Conservation (phyloP, 495 filamentous ascomycete genomes). For the Neurospora intermedia region DNA sequence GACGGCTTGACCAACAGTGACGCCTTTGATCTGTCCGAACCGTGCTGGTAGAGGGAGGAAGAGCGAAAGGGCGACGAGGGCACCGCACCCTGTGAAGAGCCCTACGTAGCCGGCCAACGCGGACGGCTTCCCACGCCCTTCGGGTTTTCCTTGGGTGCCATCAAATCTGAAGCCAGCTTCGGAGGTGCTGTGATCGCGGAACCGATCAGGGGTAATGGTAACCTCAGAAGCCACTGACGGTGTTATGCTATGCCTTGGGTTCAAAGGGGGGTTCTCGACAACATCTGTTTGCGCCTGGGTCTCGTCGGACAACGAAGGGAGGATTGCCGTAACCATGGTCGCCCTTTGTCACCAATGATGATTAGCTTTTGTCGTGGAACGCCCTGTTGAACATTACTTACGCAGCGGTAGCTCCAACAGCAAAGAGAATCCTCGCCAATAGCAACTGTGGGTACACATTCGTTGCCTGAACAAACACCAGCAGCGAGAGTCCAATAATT, state of each 20-base stretch:
- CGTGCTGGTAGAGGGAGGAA: slow-evolving; percentile 81
- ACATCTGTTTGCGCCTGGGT: slow-evolving; percentile 8
- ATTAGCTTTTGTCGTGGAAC: background rate
- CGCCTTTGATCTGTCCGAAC: slow-evolving; percentile 54
- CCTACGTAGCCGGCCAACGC: slow-evolving; percentile 83
- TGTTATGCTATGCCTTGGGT: slow-evolving; percentile 29
- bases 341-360: slow-evolving; percentile 29
- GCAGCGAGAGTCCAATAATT: slow-evolving; percentile 64
- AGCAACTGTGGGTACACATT: slow-evolving; percentile 88
- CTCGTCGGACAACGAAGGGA: slow-evolving; percentile 69
- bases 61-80: slow-evolving; percentile 64
- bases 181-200: slow-evolving; percentile 17
- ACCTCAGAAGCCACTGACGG: slow-evolving; percentile 50
- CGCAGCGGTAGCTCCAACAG: slow-evolving; percentile 78
- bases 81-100: slow-evolving; percentile 84
- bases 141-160: slow-evolving; percentile 1
- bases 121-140: slow-evolving; percentile 32
- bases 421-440: slow-evolving; percentile 77
- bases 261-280: slow-evolving; percentile 12
- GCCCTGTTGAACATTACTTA: slow-evolving; percentile 25
- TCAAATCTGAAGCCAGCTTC: background rate
- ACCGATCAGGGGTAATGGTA: slow-evolving; percentile 51
- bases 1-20: slow-evolving; percentile 58
- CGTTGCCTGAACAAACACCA: slow-evolving; percentile 71
- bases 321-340: slow-evolving; percentile 94